Evolutionary conservation across 2,329 filamentous ascomycete species (phyloP).

Genomic region (Zarea fungicola): DNA sequence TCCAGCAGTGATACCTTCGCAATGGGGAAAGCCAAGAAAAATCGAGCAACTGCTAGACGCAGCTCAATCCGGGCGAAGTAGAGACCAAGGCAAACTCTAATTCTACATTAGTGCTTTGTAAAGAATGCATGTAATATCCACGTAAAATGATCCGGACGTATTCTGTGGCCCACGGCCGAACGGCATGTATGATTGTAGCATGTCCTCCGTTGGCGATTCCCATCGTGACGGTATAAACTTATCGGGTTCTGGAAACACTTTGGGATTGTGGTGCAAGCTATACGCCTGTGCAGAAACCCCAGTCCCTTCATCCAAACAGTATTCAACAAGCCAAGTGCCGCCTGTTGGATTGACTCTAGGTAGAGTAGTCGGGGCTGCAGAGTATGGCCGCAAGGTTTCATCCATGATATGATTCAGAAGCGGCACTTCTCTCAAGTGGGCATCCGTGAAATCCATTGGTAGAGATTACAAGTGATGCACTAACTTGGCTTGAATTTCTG

Average conservation of each 20-base stretch:
- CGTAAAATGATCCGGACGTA: too few relatives aligned
- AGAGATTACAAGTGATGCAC: too few relatives aligned
- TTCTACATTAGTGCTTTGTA: not conserved
- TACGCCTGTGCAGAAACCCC: constrained; percentile 36
- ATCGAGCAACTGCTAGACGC: constrained; percentile 37
- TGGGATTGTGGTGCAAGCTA: constrained; percentile 36
- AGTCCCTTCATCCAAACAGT: constrained; percentile 32
- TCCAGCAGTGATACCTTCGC: constrained; percentile 23
- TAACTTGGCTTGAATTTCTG: too few relatives aligned
- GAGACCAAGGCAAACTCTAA: constrained; percentile 44
- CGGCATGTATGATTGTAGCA: constrained; percentile 42
- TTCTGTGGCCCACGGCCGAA: constrained; percentile 46
- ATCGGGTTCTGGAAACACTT: constrained; percentile 25
- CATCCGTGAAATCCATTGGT: too few relatives aligned
- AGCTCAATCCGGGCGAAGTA: constrained; percentile 51
- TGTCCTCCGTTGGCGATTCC: constrained; percentile 25
- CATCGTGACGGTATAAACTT: constrained; percentile 31
- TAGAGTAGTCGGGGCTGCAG: constrained; percentile 30
- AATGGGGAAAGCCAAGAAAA: constrained; percentile 26
- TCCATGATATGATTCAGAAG: constrained; percentile 34
- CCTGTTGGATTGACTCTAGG: constrained; percentile 31
- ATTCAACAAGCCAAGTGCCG: constrained; percentile 30
- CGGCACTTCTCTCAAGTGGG: too few relatives aligned
- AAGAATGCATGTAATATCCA: not conserved
- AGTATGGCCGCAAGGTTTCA: constrained; percentile 36